Percentiles rank a stretch among this genome's conserved stretches.
These are phyloP conservation scores for Malassezia caprae DNA, from an alignment of 1,284 basidiomycete genomes.

Conservation along the genomic window DNA sequence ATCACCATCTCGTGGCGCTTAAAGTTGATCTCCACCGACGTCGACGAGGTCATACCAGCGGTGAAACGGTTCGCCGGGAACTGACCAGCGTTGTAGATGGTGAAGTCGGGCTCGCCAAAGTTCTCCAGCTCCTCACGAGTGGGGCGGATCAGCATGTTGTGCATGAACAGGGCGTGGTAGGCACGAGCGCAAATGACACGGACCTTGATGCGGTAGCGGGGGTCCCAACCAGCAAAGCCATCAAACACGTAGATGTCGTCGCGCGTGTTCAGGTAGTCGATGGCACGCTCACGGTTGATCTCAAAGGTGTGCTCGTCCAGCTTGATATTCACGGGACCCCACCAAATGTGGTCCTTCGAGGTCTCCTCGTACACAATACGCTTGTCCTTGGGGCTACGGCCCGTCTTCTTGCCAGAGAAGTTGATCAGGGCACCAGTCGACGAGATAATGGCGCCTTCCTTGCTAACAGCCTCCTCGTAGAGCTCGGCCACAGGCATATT, in stretches of 20 bases:
- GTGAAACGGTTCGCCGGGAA: slow-evolving; percentile 99
- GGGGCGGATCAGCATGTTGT: slow-evolving; percentile 89
- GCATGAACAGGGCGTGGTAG: slow-evolving; percentile 98
- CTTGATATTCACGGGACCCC: slow-evolving; percentile 99
- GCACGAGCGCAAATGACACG: slow-evolving; percentile 96
- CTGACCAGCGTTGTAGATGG: slow-evolving; percentile 99
- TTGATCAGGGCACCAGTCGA: slow-evolving; percentile 95
- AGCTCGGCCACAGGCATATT: slow-evolving; percentile 89
- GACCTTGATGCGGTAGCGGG: slow-evolving; percentile 99
- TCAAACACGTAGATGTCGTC: slow-evolving; percentile 99
- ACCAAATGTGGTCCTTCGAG: slow-evolving; percentile 96
- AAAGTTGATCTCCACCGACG: slow-evolving; percentile 99
- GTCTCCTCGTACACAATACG: slow-evolving; percentile 97
- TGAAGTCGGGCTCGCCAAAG: slow-evolving; percentile 98
- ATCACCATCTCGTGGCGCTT: slow-evolving; percentile 99
- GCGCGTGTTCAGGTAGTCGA: slow-evolving; percentile 92
- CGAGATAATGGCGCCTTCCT: slow-evolving; percentile 96
- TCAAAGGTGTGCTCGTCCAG: slow-evolving; percentile 97
- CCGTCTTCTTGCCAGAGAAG: slow-evolving; percentile 99
- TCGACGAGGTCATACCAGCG: slow-evolving; percentile 97
- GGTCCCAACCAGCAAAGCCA: slow-evolving; percentile 95
- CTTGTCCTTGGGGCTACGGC: slow-evolving; percentile 97
- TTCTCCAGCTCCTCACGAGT: slow-evolving; percentile 84
- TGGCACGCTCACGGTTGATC: slow-evolving; percentile 98
- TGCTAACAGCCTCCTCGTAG: slow-evolving; percentile 95